Conservation (phyloP, 2,329 filamentous ascomycete genomes). For the Diaporthe vaccinii region DNA sequence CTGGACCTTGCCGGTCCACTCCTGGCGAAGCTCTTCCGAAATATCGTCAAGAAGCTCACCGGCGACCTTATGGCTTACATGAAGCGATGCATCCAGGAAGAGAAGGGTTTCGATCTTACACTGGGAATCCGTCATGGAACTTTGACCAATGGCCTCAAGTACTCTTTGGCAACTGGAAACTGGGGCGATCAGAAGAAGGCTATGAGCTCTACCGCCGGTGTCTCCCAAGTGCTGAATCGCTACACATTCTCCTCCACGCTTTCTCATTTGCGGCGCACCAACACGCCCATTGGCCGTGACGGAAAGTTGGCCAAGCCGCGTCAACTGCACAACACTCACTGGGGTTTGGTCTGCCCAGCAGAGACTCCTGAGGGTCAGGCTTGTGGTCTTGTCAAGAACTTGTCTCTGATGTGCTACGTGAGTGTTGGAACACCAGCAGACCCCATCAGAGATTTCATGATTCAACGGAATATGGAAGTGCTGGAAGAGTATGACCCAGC, state of each 20-base stretch:
- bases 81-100: slow-evolving; percentile 90
- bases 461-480: slow-evolving; percentile 94
- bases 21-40: slow-evolving; percentile 95
- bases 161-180: slow-evolving; percentile 96
- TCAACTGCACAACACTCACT: slow-evolving; percentile 98
- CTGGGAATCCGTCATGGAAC: slow-evolving; percentile 93
- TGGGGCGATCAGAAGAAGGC: slow-evolving; percentile 99
- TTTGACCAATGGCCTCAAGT: slow-evolving; percentile 93
- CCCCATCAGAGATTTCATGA: slow-evolving; percentile 95
- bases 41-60: slow-evolving; percentile 90
- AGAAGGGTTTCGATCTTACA: slow-evolving; percentile 89
- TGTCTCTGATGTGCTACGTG: slow-evolving; percentile 98
- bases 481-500: slow-evolving; percentile 94
- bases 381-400: slow-evolving; percentile 97
- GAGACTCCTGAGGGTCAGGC: slow-evolving; percentile 99
- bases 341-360: slow-evolving; percentile 96
- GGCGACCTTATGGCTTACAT: slow-evolving; percentile 92
- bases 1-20: slow-evolving; percentile 94
- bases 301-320: slow-evolving; percentile 98
- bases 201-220: slow-evolving; percentile 92
- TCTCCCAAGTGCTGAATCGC: slow-evolving; percentile 97
- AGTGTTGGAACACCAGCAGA: slow-evolving; percentile 93
- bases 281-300: slow-evolving; percentile 97
- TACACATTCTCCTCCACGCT: slow-evolving; percentile 98
- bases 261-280: slow-evolving; percentile 96